A percentile compares a stretch with the other conserved stretches of the same genome.
Conservation (phyloP, 1,284 basidiomycete species). For the Fomitopsis betulina region DNA sequence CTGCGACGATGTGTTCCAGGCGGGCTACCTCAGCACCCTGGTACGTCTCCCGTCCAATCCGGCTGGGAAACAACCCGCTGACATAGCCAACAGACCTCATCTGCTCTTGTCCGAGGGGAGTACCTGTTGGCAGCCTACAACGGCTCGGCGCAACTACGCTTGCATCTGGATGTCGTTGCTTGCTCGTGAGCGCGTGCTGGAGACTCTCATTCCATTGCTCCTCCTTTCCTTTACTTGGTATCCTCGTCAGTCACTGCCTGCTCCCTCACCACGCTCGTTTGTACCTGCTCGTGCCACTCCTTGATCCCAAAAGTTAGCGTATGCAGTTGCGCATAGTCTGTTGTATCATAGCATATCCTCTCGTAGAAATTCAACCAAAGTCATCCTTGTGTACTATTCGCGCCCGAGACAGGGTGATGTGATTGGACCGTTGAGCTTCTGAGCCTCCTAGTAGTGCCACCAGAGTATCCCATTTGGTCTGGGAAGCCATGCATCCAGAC, state of each 20-base stretch:
- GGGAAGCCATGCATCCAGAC: too few species aligned
- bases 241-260: not conserved
- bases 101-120: not conserved
- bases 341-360: not conserved
- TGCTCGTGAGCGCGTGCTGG: not conserved
- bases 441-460: too few species aligned
- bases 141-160: not conserved
- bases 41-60: not conserved
- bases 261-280: not conserved
- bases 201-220: too few species aligned
- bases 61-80: not conserved
- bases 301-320: not conserved
- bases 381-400: not conserved
- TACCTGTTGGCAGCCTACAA: not conserved
- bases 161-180: not conserved
- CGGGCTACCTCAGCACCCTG: not conserved
- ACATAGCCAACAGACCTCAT: not conserved
- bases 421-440: too few species aligned
- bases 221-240: too few species aligned
- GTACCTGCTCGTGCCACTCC: not conserved
- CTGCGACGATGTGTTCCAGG: not conserved
- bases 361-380: not conserved
- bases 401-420: too few species aligned
- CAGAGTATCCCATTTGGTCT: too few species aligned
- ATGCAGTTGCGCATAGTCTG: not conserved